Conservation (phyloP, 2,329 filamentous ascomycete species). For the Orbilia blumenaviensis region DNA sequence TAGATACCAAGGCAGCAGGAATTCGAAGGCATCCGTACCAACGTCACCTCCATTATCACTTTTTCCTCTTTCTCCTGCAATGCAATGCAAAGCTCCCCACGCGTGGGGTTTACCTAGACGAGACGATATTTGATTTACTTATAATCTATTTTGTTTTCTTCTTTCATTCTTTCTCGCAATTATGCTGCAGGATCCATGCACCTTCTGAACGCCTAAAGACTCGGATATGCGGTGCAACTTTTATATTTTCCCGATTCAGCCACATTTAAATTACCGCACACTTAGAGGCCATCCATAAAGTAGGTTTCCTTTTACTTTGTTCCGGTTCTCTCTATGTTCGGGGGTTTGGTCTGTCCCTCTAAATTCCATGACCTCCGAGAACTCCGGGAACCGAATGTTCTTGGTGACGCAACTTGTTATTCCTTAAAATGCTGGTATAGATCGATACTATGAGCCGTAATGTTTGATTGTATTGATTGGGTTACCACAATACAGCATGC, state of each 20-base stretch:
- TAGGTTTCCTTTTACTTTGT: not conserved
- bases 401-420: too few species aligned
- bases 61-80: not conserved
- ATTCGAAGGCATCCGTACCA: not conserved
- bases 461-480: too few species aligned
- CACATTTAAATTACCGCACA: not conserved
- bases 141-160: not conserved
- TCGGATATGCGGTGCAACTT: not conserved
- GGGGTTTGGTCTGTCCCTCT: not conserved
- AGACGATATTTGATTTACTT: not conserved
- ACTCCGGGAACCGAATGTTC: too few species aligned
- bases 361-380: too few species aligned
- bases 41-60: not conserved
- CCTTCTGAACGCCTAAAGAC: not conserved
- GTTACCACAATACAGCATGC: too few species aligned
- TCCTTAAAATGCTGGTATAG: too few species aligned
- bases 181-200: not conserved
- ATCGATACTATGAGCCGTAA: too few species aligned
- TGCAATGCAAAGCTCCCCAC: conserved; percentile 1
- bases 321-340: not conserved
- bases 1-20: not conserved
- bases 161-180: not conserved
- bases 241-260: not conserved
- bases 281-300: not conserved
- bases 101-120: conserved; percentile 2